Evolutionary conservation across 805 yeast species (phyloP), one percentile per base, ranked within the genome.

Genomic region (Suhomyces canberraensis): DNA sequence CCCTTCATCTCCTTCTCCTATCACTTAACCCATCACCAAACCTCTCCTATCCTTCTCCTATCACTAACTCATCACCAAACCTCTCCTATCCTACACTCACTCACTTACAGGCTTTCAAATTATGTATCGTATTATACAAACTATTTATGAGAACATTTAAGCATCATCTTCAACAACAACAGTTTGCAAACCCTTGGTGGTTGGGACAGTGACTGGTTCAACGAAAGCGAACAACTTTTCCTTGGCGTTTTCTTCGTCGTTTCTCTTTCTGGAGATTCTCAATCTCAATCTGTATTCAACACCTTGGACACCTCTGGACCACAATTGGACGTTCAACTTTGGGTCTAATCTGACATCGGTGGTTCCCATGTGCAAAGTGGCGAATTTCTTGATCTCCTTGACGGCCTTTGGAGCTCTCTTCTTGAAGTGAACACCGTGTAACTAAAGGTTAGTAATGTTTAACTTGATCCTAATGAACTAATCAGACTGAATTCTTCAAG

Each of bases 231-330:
- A 93, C 73, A 93, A 82, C 73, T 90, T 88, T 78, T 88, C 90
- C 82, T 84, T 84, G 66, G 98, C 97, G 70, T 88, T 91, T 81
- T 93, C 98, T 80, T 93, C 98, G 75, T 93, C 97, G 81, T 93
- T 93, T 81, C 98, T 88, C 90, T 84, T 93, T 84, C 96, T 85
- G 51, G 98, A 89, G 77, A 93, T 90, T 80, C 96, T 90, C 71
- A 93, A 81, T 81, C 98, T 90, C 75, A 93, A 71, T 83, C 96
- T 90, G 88, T 76, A 78, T 71, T 95, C 96, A 66, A 88, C 95
- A 79, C 97, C 97, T 81, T 90, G 89, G 78, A 93, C 83, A 81
- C 98, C 98, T 80, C 95, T 90, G 76, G 87, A 84, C 98, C 98
- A 93, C 78, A 93, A 80, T 68, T 84, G 95, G 75, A 90, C 93